These are phyloP conservation scores for Ogataea trehaloabstinens DNA, from an alignment of 805 yeast species.

Conservation along the genomic window DNA sequence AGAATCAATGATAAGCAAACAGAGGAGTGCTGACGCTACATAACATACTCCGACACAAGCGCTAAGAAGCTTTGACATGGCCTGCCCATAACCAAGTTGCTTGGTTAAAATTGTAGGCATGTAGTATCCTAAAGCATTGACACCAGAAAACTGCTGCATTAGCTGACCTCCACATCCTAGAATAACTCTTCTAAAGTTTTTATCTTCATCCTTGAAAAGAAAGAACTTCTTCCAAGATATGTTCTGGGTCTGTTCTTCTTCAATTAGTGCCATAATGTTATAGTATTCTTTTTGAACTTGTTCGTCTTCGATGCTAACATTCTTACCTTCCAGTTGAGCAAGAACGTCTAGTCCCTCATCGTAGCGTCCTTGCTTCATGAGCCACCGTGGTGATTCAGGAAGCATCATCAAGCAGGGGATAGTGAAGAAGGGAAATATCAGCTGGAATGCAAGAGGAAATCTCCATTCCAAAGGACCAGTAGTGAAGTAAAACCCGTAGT, in stretches of 20 bases:
- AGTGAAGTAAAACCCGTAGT: conserved; percentile 40
- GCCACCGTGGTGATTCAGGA: conserved; percentile 61
- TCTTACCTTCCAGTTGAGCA: conserved; percentile 12
- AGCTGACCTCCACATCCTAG: conserved; percentile 39
- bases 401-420: conserved; percentile 7
- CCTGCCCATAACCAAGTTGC: conserved; percentile 46
- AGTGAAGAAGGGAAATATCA: conserved; percentile 35
- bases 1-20: conserved; percentile 54
- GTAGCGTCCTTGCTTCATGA: conserved; percentile 40
- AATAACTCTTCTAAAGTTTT: conserved; percentile 49
- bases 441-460: conserved; percentile 45
- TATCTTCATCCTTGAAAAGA: conserved; percentile 42
- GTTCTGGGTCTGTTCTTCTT: conserved; percentile 35
- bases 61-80: conserved; percentile 56
- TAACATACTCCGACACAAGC: conserved; percentile 61
- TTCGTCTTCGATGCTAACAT: conserved; percentile 15
- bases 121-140: conserved; percentile 67
- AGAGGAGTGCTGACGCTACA: conserved; percentile 56
- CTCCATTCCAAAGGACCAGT: conserved; percentile 40
- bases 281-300: conserved; percentile 18
- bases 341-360: conserved; percentile 40
- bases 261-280: conserved; percentile 17
- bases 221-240: conserved; percentile 42
- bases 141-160: conserved; percentile 67
- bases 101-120: conserved; percentile 51